Evolutionary conservation across 2,329 filamentous ascomycete genomes (phyloP), one percentile per base, ranked within the genome.

Genomic region (Aureobasidium subglaciale): DNA sequence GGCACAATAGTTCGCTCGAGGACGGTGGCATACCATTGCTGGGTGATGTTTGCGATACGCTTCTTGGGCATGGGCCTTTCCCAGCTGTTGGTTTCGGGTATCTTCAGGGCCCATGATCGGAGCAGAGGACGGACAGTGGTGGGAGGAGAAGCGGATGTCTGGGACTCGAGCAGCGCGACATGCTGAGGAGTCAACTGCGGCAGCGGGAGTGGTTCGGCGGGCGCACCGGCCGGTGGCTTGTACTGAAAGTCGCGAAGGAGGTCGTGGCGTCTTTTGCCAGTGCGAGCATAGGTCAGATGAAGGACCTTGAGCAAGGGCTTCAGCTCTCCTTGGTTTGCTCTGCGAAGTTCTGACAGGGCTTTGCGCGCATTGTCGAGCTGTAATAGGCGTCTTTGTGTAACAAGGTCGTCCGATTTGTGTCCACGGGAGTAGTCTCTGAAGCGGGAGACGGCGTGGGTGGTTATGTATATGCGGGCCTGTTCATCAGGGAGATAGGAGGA

Each of bases 401-500:
- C 25, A 15, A 54, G 9, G 8, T 30, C 9, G 32, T 42, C 35
- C 22, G 70, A 66, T 35, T 57, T 57, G 27, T 42, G 38, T 18
- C 10, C 29, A 32, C 25, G 27, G 60, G 69, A 65, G 59, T 74
- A 71, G 27, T 73, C 68, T 50, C 74, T 73, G 67, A 79, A 84
- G 59, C 77, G 72, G 32, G 63, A 59, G 30, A 77, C 59, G 41
- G 80, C 68, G 65, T 81, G 72, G 50, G 71, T 63, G 57, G 71
- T 71, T 65, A 81, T 71, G 67, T 78, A 80, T 29, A 61, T 54
- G 60, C 77, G 75, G 35, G 80, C 78, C 57, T 73, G 67, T 1
- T 77, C 72, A 63, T 85, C 81, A 25, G 83, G 81, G 35, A 85
- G 76, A 62, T 85, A 85, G 55, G 77, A 75, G 59, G 74, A 75